Evolutionary conservation across 805 yeast genomes (phyloP).

Genomic region (Sungouiella thailandica): DNA sequence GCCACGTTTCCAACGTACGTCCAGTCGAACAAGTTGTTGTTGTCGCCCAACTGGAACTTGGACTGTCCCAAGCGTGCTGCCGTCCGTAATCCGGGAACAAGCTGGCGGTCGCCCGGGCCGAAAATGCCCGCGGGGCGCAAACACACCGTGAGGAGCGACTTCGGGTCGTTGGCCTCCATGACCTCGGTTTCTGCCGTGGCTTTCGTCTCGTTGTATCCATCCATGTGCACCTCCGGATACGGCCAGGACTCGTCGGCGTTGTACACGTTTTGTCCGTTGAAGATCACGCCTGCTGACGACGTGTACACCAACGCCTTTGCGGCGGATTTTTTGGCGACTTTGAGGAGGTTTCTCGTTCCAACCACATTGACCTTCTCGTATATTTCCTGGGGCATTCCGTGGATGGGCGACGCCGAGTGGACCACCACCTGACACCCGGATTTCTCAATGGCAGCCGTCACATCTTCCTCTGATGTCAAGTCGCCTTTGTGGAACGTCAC

Average conservation of each 20-base stretch:
- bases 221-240: slow-evolving; percentile 88
- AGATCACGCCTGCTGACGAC: slow-evolving; percentile 95
- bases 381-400: slow-evolving; percentile 70
- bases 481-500: slow-evolving; percentile 76
- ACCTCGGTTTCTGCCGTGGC: slow-evolving; percentile 86
- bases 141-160: slow-evolving; percentile 70
- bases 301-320: slow-evolving; percentile 82
- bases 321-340: slow-evolving; percentile 49
- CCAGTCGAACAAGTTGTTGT: slow-evolving; percentile 91
- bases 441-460: slow-evolving; percentile 52
- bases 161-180: slow-evolving; percentile 59
- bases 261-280: slow-evolving; percentile 87
- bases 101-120: slow-evolving; percentile 97
- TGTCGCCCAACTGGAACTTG: slow-evolving; percentile 90
- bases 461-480: slow-evolving; percentile 68
- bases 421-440: slow-evolving; percentile 73
- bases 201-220: slow-evolving; percentile 92
- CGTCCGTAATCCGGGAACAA: slow-evolving; percentile 85
- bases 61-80: slow-evolving; percentile 84
- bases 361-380: slow-evolving; percentile 87
- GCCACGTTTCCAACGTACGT: slow-evolving; percentile 99
- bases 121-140: slow-evolving; percentile 96
- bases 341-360: slow-evolving; percentile 76
- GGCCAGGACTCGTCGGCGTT: slow-evolving; percentile 96
- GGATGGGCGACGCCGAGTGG: slow-evolving; percentile 96